Evolutionary conservation across 2,329 filamentous ascomycete species (phyloP), one percentile per base, ranked within the genome.

Genomic region (Cercospora sesami): DNA sequence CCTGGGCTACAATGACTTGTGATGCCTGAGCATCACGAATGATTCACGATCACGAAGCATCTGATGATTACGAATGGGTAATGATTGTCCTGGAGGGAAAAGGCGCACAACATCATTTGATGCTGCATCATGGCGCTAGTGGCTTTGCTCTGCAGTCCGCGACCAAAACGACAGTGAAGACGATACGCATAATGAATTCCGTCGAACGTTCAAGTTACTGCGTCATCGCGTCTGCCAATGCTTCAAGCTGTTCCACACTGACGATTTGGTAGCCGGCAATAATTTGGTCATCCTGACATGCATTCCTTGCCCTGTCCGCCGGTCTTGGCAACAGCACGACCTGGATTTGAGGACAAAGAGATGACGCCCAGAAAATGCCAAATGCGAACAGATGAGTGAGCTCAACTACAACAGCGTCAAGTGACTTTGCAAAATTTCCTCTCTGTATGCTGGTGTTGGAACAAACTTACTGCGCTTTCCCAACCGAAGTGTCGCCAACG

Each of bases 1-100:
- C 53, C 74, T 85, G 63, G 83, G 83, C 5, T 85, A 83, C 74
- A 85, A 85, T 72, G 83, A 85, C 73, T 79, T 84, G 48, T 85
- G 73, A 78, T 70, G 28, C 55, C 23, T 4, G 31, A 36, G 28
- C 48, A 55, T 55, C 12, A 55, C 30, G 23, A 23, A 55, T 55
- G 48, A 55, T 55, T 55, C 48, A 30, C 48, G 48, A 55, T 55
- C 23, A 55, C 48, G 48, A 55, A 55, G 48, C 48, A 55, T 28
- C 26, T 55, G 48, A 55, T 55, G 48, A 30, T n/a, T 26, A 55
- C 48, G 23, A 55, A 55, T n/a, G 48, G 23, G 48, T 26, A 55
- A 30, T 55, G 48, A n/a, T n/a, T 55, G 23, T 28, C 23, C 23
- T 26, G 23, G 23, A 14, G 23, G 21, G 48, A 28, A 28, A 28